Evolutionary conservation across 2,329 filamentous ascomycete species (phyloP), one percentile per base, ranked within the genome.

Genomic region (Monilinia polystroma): DNA sequence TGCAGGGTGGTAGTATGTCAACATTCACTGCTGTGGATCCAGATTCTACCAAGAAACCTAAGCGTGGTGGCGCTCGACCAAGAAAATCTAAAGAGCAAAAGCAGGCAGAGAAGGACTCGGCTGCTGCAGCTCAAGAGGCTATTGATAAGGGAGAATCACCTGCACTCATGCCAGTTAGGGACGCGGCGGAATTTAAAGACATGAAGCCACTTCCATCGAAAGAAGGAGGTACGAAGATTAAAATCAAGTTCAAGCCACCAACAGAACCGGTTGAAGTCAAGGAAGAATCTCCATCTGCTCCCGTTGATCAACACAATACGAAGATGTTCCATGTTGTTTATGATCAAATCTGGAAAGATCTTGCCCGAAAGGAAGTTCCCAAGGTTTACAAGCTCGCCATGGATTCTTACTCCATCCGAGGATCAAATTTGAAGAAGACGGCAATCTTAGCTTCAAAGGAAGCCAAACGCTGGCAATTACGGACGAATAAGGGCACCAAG

Each of bases 401-500:
- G 66, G 90, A 92, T 72, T 97, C 94, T 0, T 88, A 94, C 67
- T 86, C 88, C 11, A 96, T 90, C 49, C 96, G 96, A 76, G 87
- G 91, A 64, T 96, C 94, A n/a, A 99, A 99, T 74, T 85, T 97
- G 58, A 95, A 96, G 77, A 99, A 99, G 84, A 99, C 95, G 0
- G 95, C 93, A 18, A 94, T 98, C 73, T 83, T 99, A 52, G 95
- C 95, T 10, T 96, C 94, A 69, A 99, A 99, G 77, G 95, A 99
- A 80, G 94, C 95, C 64, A 93, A 96, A 76, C 86, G 96, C 75
- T 99, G 95, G 95, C 96, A 99, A 78, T 86, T 96, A 68, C 90
- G 93, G 53, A 99, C 95, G 64, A 99, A 99, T 82, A 98, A 99
- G 84, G 96, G 93, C 76, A 95, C 91, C 78, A 99, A 99, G 79